A percentile compares a stretch with the other conserved stretches of the same genome.
Evolutionary conservation across 2,329 filamentous ascomycete species (phyloP).

Genomic region (Fusarium torulosum): DNA sequence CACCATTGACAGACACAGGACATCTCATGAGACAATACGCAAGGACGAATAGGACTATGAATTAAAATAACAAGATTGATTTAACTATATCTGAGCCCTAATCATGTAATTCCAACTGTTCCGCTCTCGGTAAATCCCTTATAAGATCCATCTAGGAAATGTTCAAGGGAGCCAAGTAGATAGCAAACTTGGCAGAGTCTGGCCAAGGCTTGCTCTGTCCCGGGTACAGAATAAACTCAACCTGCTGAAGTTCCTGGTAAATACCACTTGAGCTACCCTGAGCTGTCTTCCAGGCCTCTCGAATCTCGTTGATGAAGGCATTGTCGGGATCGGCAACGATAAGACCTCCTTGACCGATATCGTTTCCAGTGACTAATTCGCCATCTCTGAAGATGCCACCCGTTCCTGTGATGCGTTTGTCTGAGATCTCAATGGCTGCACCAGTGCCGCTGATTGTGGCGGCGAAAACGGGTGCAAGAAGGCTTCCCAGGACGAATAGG

Average conservation of each 20-base stretch:
- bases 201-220: neutral
- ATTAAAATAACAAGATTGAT: too few species aligned
- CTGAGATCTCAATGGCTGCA: neutral
- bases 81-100: too few species aligned
- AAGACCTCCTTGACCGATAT: neutral
- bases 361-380: neutral
- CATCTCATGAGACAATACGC: too few species aligned
- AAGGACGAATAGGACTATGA: too few species aligned
- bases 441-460: neutral
- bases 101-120: too few species aligned
- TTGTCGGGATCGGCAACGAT: neutral
- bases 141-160: neutral
- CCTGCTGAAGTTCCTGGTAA: neutral
- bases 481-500: neutral
- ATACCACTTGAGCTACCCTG: neutral
- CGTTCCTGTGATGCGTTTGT: neutral
- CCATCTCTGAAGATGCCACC: neutral
- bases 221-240: neutral
- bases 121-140: too few species aligned
- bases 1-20: too few species aligned
- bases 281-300: neutral
- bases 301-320: neutral
- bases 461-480: neutral
- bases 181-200: neutral
- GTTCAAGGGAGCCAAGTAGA: neutral